Evolutionary conservation across 2,329 filamentous ascomycete genomes (phyloP).

Genomic region (Huntiella abstrusa): DNA sequence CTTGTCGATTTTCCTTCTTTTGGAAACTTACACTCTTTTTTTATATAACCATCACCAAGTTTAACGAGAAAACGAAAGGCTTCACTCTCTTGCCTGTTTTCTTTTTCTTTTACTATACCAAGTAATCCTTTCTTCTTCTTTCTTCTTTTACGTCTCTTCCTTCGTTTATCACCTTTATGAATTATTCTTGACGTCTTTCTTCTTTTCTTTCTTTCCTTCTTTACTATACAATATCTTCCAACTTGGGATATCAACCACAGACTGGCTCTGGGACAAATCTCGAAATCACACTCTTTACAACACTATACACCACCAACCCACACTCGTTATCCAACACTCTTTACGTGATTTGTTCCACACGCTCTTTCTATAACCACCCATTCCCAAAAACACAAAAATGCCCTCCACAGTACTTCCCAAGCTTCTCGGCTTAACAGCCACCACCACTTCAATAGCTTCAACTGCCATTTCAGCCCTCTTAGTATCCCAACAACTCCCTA

Average conservation of each 20-base stretch:
- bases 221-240: neutral
- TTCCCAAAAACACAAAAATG: conserved; percentile 4
- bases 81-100: conserved; percentile 3
- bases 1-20: neutral
- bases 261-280: conserved; percentile 6
- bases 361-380: neutral
- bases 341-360: conserved; percentile 4
- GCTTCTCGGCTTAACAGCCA: conserved; percentile 5
- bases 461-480: conserved; percentile 6
- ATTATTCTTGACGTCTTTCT: neutral
- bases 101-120: neutral
- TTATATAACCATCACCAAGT: conserved; percentile 1
- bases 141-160: conserved; percentile 1
- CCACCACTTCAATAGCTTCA: conserved; percentile 5
- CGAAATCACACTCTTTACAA: conserved; percentile 7
- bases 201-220: neutral
- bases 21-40: conserved; percentile 1
- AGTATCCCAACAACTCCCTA: conserved; percentile 6
- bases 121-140: conserved; percentile 2
- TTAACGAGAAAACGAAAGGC: neutral
- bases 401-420: conserved; percentile 2
- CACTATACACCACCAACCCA: neutral
- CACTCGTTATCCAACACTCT: conserved; percentile 2
- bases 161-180: conserved; percentile 1
- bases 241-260: conserved; percentile 6